Percentiles rank a stretch among this genome's conserved stretches.
These are phyloP conservation scores for Didymella exigua DNA, from an alignment of 2,329 filamentous ascomycete genomes.

Conservation along the genomic window DNA sequence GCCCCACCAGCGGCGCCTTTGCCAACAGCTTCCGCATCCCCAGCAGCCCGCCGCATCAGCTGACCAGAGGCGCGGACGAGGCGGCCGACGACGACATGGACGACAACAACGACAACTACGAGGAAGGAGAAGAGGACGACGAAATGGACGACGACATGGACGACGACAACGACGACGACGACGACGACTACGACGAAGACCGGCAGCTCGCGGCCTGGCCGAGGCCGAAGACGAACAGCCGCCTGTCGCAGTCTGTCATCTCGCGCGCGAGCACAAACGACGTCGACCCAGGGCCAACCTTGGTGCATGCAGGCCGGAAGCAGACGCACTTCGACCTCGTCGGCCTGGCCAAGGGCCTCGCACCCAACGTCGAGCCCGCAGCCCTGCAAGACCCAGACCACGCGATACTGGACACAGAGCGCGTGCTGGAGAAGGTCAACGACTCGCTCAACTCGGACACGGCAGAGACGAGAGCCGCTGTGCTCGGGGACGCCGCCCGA, in stretches of 20 bases:
- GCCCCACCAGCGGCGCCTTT: slow-evolving; percentile 34
- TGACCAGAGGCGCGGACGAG: slow-evolving; percentile 36
- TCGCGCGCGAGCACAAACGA: slow-evolving; percentile 48
- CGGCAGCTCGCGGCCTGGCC: slow-evolving; percentile 53
- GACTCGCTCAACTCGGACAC: slow-evolving; percentile 41
- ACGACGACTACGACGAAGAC: slow-evolving; percentile 51
- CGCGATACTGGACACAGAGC: slow-evolving; percentile 77
- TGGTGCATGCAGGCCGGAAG: slow-evolving; percentile 39
- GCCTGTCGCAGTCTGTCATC: slow-evolving; percentile 37
- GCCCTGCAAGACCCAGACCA: slow-evolving; percentile 70
- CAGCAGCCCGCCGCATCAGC: slow-evolving; percentile 41
- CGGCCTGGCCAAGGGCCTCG: slow-evolving; percentile 73
- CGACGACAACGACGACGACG: slow-evolving; percentile 50
- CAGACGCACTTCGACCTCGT: slow-evolving; percentile 68
- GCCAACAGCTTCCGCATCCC: slow-evolving; percentile 40
- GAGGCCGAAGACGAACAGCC: slow-evolving; percentile 27
- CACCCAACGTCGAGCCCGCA: slow-evolving; percentile 61
- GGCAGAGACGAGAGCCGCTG: slow-evolving; percentile 35
- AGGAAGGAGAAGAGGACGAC: slow-evolving; percentile 33
- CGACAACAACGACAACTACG: slow-evolving; percentile 39
- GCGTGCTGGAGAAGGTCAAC: slow-evolving; percentile 59
- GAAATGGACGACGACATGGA: slow-evolving; percentile 45
- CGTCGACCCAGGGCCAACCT: slow-evolving; percentile 23
- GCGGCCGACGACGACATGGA: slow-evolving; percentile 38
- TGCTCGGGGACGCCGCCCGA: slow-evolving; percentile 36